Conservation (phyloP, 2,329 filamentous ascomycete species). For the Exophiala spinifera region DNA sequence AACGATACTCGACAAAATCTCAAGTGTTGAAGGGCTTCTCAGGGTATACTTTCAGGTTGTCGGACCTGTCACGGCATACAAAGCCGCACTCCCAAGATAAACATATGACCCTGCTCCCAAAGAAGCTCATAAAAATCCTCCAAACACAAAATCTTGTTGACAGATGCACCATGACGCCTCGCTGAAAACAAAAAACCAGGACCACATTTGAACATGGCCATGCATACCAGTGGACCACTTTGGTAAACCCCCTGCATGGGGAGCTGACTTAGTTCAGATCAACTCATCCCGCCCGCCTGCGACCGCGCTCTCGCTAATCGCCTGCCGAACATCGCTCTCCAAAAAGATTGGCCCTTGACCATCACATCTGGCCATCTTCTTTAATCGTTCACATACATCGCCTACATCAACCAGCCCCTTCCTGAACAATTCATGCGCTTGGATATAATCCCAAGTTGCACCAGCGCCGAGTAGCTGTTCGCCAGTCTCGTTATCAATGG, state of each 20-base stretch:
- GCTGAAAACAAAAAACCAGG: background rate
- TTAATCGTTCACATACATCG: constrained; percentile 75
- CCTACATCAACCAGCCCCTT: constrained; percentile 76
- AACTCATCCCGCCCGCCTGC: constrained; percentile 72
- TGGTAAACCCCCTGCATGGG: too few relatives aligned
- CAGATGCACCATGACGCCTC: background rate
- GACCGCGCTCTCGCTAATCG: constrained; percentile 75
- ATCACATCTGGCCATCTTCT: constrained; percentile 73
- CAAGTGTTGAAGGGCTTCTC: background rate
- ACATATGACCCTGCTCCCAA: too few relatives aligned
- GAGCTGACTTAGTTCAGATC: constrained; percentile 44
- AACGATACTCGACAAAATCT: too few relatives aligned
- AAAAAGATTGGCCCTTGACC: constrained; percentile 86
- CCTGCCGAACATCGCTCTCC: constrained; percentile 67
- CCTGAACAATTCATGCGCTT: constrained; percentile 72
- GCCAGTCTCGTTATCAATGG: constrained; percentile 59
- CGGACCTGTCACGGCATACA: background rate
- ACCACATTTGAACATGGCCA: background rate
- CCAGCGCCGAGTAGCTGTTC: constrained; percentile 69
- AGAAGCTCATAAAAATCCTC: too few relatives aligned
- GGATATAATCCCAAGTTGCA: constrained; percentile 87
- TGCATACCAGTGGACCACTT: background rate
- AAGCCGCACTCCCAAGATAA: too few relatives aligned
- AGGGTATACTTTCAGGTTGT: background rate
- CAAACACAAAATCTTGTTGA: background rate